A percentile compares a stretch with the other conserved stretches of the same genome.
phyloP scores from a whole-genome alignment of 2,329 filamentous ascomycete genomes.

The Aschersonia sp. region DNA sequence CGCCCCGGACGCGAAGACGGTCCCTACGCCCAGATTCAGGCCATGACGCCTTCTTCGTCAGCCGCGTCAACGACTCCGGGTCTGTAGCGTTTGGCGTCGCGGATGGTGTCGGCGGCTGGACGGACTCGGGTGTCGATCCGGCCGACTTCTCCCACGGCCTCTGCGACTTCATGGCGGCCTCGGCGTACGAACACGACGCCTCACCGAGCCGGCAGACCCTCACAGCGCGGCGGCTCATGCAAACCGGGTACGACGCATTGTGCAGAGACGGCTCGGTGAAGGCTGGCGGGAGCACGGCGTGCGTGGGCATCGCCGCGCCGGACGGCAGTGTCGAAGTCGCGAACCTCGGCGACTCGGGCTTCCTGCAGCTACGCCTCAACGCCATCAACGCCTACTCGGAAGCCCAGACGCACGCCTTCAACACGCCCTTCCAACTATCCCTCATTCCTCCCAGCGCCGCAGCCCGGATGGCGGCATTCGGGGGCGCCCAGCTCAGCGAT shows the following conservation, averaged over 20 bases:
- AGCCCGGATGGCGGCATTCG: conserved; percentile 69
- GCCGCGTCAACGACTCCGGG: conserved; percentile 56
- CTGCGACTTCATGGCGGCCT: conserved; percentile 81
- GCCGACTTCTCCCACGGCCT: conserved; percentile 90
- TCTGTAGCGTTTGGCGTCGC: conserved; percentile 76
- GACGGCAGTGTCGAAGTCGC: conserved; percentile 73
- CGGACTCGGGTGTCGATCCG: conserved; percentile 81
- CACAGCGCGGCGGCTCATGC: conserved; percentile 57
- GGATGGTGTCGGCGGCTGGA: conserved; percentile 93
- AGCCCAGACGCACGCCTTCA: conserved; percentile 92
- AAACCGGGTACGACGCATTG: conserved; percentile 71
- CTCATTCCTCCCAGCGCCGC: conserved; percentile 71
- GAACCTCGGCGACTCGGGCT: conserved; percentile 92
- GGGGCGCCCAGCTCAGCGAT: conserved; percentile 68
- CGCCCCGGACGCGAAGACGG: conserved; percentile 20
- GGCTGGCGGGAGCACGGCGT: conserved; percentile 85
- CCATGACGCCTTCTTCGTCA: conserved; percentile 92
- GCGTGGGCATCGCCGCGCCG: conserved; percentile 61
- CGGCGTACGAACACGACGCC: conserved; percentile 43
- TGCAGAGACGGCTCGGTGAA: conserved; percentile 56
- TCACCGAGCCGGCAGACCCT: conserved; percentile 23
- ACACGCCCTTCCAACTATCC: conserved; percentile 89
- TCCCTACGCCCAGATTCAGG: conserved; percentile 57
- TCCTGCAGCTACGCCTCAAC: conserved; percentile 72
- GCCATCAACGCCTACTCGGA: conserved; percentile 71